phyloP scores from a whole-genome alignment of 306 rosid species.

The barrel medic (Medicago truncatula) region MtrunA17r5.0-ANR NC_053048.1:560001-560500 shows the following conservation, averaged over 20 bases:
- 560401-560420: slow-evolving; percentile 8
- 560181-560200: no score
- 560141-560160: no score
- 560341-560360: slow-evolving; percentile 38
- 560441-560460: slow-evolving; percentile 2
- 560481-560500: not conserved
- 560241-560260: slow-evolving; percentile 96
- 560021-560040: no score
- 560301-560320: slow-evolving; percentile 91
- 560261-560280: slow-evolving; percentile 77
- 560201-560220: no score
- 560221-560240: slow-evolving; percentile 92
- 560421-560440: slow-evolving; percentile 4
- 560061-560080: no score
- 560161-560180: no score
- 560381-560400: slow-evolving; percentile 10
- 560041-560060: no score
- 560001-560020: no score
- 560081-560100: no score
- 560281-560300: slow-evolving; percentile 95
- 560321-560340: slow-evolving; percentile 73
- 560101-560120: no score
- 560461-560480: not conserved
- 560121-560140: no score
- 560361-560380: not conserved